Evolutionary conservation across 2,329 filamentous ascomycete species (phyloP).

Genomic region (Calonectria naviculata): DNA sequence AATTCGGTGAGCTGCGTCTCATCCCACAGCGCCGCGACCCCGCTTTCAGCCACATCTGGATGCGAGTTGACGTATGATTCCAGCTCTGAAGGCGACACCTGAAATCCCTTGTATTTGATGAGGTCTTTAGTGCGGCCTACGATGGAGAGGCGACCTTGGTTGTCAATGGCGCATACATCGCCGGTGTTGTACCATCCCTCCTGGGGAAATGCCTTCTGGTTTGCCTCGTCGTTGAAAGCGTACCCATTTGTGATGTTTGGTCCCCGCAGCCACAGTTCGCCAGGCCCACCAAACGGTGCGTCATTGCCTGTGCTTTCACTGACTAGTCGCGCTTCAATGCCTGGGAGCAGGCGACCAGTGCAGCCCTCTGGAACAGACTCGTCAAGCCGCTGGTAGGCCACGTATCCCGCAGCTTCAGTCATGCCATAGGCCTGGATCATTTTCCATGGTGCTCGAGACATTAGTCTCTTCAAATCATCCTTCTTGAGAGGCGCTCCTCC

Average conservation of each 20-base stretch:
- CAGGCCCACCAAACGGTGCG: slow-evolving; percentile 47
- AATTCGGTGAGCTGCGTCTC: slow-evolving; percentile 51
- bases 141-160: slow-evolving; percentile 45
- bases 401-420: slow-evolving; percentile 56
- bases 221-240: slow-evolving; percentile 52
- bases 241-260: slow-evolving; percentile 57
- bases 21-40: slow-evolving; percentile 49
- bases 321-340: slow-evolving; percentile 52
- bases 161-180: slow-evolving; percentile 53
- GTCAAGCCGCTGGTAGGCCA: slow-evolving; percentile 51
- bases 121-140: slow-evolving; percentile 53
- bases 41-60: slow-evolving; percentile 48
- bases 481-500: slow-evolving; percentile 49
- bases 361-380: slow-evolving; percentile 46
- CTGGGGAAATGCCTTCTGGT: slow-evolving; percentile 48
- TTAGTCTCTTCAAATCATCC: slow-evolving; percentile 45
- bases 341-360: slow-evolving; percentile 50
- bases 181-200: slow-evolving; percentile 58
- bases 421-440: slow-evolving; percentile 57
- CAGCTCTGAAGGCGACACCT: slow-evolving; percentile 51
- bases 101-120: slow-evolving; percentile 56
- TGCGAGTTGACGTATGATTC: slow-evolving; percentile 50
- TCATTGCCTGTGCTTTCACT: slow-evolving; percentile 51
- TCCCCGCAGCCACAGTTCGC: slow-evolving; percentile 56
- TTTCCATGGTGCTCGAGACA: slow-evolving; percentile 48